phyloP scores from a whole-genome alignment of 768 basidiomycete genomes.

The Tulasnella calospora region DNA sequence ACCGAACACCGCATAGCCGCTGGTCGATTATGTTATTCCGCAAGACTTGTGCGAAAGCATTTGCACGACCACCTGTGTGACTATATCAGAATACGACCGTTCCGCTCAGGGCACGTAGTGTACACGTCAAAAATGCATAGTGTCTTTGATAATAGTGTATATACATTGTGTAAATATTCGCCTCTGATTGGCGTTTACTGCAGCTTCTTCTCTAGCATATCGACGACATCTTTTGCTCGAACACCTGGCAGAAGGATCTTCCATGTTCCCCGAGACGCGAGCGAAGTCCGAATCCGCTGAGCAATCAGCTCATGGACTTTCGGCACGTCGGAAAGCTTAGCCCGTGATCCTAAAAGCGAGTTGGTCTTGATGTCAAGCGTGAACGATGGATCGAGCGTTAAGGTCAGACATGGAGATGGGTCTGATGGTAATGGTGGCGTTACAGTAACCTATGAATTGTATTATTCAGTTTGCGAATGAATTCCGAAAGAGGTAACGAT shows the following conservation, averaged over 20 bases:
- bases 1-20: too few species aligned
- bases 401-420: slow-evolving; percentile 54
- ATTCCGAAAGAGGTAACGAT: slow-evolving; percentile 6
- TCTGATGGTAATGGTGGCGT: slow-evolving; percentile 55
- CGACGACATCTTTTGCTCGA: slow-evolving; percentile 9
- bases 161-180: not conserved
- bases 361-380: slow-evolving; percentile 80
- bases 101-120: not conserved
- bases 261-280: slow-evolving; percentile 52
- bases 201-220: slow-evolving; percentile 15
- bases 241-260: slow-evolving; percentile 34
- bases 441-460: slow-evolving; percentile 51
- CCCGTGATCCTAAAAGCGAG: slow-evolving; percentile 90
- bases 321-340: slow-evolving; percentile 96
- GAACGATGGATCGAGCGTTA: slow-evolving; percentile 81
- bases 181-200: not conserved
- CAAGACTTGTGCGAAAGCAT: not conserved
- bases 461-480: slow-evolving; percentile 23
- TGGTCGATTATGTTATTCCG: too few species aligned
- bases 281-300: slow-evolving; percentile 64
- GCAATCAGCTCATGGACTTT: slow-evolving; percentile 94
- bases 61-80: not conserved
- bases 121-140: not conserved
- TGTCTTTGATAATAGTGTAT: not conserved
- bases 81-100: not conserved